Evolutionary conservation across 2,329 filamentous ascomycete genomes (phyloP), one percentile per base, ranked within the genome.

Genomic region (Bipolaris victoriae): DNA sequence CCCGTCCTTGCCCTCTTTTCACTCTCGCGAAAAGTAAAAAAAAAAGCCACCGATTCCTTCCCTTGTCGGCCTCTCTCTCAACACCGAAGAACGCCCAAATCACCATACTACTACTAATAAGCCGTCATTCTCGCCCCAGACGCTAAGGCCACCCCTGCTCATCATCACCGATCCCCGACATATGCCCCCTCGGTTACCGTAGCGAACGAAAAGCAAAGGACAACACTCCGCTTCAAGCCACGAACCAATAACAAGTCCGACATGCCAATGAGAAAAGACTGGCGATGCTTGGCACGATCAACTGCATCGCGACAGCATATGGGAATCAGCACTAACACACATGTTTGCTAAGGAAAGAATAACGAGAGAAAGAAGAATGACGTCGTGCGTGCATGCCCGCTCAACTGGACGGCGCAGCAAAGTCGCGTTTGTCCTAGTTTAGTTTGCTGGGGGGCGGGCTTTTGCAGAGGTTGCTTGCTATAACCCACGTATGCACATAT

Each of bases 171-270:
- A 35, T 31, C 7, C 46, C 20, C 33, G 20, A 37, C 10, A 29
- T 2, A 15, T 26, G n/a, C 24, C 16, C 33, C 24, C 49, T 33
- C 37, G 52, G 33, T 41, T 49, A 49, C 29, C 45, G 26, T 45
- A 55, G 52, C 52, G 39, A 55, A 43, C 40, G 9, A 36, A 29
- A 55, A 31, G 36, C 33, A 13, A 36, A 43, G 52, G 52, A 51
- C 39, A 7, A 5, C 40, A 51, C 47, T 51, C 52, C 52, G 52
- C 31, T 31, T 47, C 6, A 26, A 26, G 13, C 20, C 40, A 43
- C 40, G 24, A 43, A 15, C 40, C 29, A 31, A 31, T 31, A 43
- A 43, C 20, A 43, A 43, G 20, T 3, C 13, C 5, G 24, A 15
- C 40, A 15, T 18, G 20, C 40, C 40, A 43, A 43, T 43, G 20